Evolutionary conservation across 148 eudicot species (phyloP).

Genomic region (Rhododendron ovatum): DNA sequence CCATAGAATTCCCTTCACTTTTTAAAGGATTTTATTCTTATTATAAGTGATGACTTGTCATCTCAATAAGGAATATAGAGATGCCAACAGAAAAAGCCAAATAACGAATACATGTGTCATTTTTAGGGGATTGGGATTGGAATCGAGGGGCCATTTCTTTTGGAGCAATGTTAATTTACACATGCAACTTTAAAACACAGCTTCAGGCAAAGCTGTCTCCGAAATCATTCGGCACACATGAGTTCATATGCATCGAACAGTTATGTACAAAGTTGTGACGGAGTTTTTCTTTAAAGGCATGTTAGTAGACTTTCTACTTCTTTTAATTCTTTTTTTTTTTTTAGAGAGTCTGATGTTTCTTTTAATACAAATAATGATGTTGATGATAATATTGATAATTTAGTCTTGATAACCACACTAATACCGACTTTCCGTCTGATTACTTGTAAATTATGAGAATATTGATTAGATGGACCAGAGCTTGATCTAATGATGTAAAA

Average conservation of each 20-base stretch:
- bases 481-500: not conserved
- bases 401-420: conserved; percentile 10
- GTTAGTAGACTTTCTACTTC: not conserved
- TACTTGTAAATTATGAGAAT: conserved; percentile 14
- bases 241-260: not conserved
- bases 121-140: not conserved
- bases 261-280: not conserved
- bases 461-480: not conserved
- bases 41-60: conserved; percentile 12
- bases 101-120: conserved; percentile 10
- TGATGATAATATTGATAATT: conserved; percentile 49
- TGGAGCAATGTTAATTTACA: too few relatives aligned
- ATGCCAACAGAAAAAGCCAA: conserved; percentile 14
- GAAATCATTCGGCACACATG: not conserved
- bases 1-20: not conserved
- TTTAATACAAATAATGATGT: conserved; percentile 17
- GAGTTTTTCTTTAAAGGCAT: not conserved
- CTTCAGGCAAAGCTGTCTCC: too few relatives aligned
- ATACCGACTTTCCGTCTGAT: conserved; percentile 15
- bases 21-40: not conserved
- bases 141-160: too few relatives aligned
- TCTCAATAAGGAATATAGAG: conserved; percentile 19
- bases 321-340: too few relatives aligned
- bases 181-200: too few relatives aligned
- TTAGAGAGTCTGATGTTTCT: not conserved